phyloP scores from a whole-genome alignment of 2,329 filamentous ascomycete species.

The Verticillium alfalfae region DNA sequence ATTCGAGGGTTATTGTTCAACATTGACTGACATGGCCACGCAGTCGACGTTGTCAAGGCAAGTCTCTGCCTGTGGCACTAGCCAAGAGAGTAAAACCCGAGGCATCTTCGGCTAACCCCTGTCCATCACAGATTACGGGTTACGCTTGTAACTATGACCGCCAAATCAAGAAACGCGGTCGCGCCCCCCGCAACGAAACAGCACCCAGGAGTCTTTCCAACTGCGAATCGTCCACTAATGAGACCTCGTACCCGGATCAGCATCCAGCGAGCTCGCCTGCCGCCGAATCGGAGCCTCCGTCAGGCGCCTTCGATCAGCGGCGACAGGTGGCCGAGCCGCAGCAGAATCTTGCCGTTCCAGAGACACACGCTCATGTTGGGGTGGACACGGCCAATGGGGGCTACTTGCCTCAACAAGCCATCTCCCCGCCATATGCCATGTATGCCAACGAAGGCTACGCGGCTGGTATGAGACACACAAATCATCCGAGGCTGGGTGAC shows the following conservation, averaged over 20 bases:
- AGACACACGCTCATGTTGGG: not conserved
- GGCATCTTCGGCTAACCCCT: not conserved
- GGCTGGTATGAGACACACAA: not conserved
- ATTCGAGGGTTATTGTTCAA: not conserved
- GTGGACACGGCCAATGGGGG: not conserved
- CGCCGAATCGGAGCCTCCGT: not conserved
- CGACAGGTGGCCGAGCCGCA: not conserved
- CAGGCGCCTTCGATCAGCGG: not conserved
- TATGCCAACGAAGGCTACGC: not conserved
- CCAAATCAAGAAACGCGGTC: slow-evolving; percentile 29
- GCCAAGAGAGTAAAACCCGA: not conserved
- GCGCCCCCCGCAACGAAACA: slow-evolving; percentile 16
- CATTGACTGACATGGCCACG: slow-evolving; percentile 6
- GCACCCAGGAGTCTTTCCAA: not conserved
- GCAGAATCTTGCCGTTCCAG: not conserved
- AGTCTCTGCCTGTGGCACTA: slow-evolving; percentile 4
- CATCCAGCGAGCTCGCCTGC: not conserved
- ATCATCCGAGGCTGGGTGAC: not conserved
- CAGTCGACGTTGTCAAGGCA: slow-evolving; percentile 30
- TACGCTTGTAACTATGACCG: slow-evolving; percentile 30
- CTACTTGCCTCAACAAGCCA: not conserved
- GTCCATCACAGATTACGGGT: slow-evolving; percentile 24
- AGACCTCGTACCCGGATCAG: not conserved
- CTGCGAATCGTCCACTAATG: not conserved
- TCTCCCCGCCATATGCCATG: not conserved